Evolutionary conservation across 257 asterid genomes (phyloP).

Genomic region (Solanum neorickii): DNA sequence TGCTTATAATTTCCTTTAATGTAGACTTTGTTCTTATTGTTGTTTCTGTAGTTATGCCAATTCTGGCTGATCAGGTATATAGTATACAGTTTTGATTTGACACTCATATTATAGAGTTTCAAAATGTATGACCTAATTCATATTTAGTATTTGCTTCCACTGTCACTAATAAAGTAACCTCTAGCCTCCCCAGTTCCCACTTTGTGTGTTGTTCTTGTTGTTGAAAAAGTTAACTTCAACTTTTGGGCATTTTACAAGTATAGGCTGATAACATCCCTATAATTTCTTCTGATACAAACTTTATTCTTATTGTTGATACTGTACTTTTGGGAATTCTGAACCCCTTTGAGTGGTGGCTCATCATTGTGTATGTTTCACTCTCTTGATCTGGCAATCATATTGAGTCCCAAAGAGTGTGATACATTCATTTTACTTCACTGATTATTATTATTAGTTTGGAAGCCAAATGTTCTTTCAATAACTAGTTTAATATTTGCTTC

Average conservation of each 20-base stretch:
- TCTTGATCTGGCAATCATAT: too few relatives aligned
- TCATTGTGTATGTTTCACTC: not conserved
- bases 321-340: not conserved
- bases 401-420: not conserved
- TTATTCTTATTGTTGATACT: not conserved
- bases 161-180: not conserved
- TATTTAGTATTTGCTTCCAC: too few relatives aligned
- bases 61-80: not conserved
- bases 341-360: not conserved
- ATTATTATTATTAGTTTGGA: not conserved
- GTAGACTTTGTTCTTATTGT: not conserved
- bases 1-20: not conserved
- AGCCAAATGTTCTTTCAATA: not conserved
- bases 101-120: too few relatives aligned
- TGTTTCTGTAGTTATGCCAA: not conserved
- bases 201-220: not conserved
- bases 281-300: not conserved
- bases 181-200: not conserved
- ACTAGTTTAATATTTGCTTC: not conserved
- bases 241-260: not conserved
- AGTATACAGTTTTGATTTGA: not conserved
- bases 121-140: not conserved
- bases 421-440: not conserved
- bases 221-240: not conserved
- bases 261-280: not conserved